Evolutionary conservation across 139 green algal species (phyloP).

Genomic region (Chara braunii): DNA sequence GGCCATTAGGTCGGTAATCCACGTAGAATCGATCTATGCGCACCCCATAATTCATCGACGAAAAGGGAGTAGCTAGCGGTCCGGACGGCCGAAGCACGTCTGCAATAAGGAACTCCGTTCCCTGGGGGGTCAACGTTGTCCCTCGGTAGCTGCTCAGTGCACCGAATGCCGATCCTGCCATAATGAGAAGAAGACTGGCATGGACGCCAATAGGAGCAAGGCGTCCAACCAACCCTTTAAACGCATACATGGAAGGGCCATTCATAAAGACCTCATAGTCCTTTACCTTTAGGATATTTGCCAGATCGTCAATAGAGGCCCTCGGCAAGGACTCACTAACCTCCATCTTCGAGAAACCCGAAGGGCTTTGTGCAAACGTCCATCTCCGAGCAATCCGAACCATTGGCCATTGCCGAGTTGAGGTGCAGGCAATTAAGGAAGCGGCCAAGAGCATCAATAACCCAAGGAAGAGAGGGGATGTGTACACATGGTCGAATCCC

Average conservation of each 20-base stretch:
- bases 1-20: conserved; percentile 79
- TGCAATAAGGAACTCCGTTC: conserved; percentile 28
- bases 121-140: conserved; percentile 33
- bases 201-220: conserved; percentile 95
- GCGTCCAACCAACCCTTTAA: conserved; percentile 88
- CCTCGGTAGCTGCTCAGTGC: conserved; percentile 58
- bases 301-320: conserved; percentile 13
- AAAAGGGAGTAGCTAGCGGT: not conserved
- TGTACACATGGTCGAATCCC: conserved; percentile 49
- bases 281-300: conserved; percentile 20
- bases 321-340: conserved; percentile 14
- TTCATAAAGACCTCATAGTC: conserved; percentile 69
- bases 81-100: conserved; percentile 3
- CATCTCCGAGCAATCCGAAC: conserved; percentile 53
- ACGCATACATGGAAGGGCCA: conserved; percentile 77
- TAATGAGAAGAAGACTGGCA: conserved; percentile 72
- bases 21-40: conserved; percentile 86
- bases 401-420: conserved; percentile 77
- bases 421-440: conserved; percentile 84
- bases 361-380: conserved; percentile 1
- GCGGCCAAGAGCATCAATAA: conserved; percentile 70
- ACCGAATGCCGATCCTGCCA: conserved; percentile 65
- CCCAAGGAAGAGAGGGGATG: conserved; percentile 73
- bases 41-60: conserved; percentile 39
- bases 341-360: conserved; percentile 9